phyloP scores from a whole-genome alignment of 768 basidiomycete species.

The Arthromyces matolae region DNA sequence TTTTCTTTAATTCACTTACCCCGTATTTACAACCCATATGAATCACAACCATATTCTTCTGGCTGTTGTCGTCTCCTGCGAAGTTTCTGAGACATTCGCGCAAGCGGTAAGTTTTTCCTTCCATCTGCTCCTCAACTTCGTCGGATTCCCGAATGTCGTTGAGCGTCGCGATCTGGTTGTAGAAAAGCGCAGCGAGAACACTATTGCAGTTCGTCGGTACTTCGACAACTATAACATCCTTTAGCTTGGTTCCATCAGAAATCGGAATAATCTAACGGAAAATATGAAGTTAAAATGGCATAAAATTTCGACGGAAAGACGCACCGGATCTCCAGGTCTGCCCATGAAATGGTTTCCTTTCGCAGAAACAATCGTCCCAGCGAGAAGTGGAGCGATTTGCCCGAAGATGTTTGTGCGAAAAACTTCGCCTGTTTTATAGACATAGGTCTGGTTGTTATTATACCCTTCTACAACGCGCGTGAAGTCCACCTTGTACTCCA shows the following conservation, averaged over 20 bases:
- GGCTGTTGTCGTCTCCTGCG: neutral
- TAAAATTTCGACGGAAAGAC: neutral
- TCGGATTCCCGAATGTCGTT: neutral
- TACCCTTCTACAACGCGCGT: neutral
- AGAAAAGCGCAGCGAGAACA: neutral
- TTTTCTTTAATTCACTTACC: too few species aligned
- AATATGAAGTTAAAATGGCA: neutral
- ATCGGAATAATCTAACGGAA: conserved; percentile 2
- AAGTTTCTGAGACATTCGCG: conserved; percentile 1
- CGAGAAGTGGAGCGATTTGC: neutral
- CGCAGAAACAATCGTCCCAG: conserved; percentile 10
- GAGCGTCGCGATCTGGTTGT: conserved; percentile 9
- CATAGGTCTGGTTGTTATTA: conserved; percentile 2
- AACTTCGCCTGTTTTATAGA: neutral
- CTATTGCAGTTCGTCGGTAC: conserved; percentile 1
- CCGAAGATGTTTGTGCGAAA: conserved; percentile 8
- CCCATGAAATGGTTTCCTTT: conserved; percentile 15
- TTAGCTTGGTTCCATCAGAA: conserved; percentile 2
- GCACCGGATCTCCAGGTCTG: neutral
- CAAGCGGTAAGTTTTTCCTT: neutral
- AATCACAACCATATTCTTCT: neutral
- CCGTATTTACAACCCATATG: neutral
- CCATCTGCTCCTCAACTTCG: neutral
- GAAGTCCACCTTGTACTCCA: neutral
- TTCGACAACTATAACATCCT: conserved; percentile 11